phyloP scores from a whole-genome alignment of 768 basidiomycete species.

The Rickenella mellea region DNA sequence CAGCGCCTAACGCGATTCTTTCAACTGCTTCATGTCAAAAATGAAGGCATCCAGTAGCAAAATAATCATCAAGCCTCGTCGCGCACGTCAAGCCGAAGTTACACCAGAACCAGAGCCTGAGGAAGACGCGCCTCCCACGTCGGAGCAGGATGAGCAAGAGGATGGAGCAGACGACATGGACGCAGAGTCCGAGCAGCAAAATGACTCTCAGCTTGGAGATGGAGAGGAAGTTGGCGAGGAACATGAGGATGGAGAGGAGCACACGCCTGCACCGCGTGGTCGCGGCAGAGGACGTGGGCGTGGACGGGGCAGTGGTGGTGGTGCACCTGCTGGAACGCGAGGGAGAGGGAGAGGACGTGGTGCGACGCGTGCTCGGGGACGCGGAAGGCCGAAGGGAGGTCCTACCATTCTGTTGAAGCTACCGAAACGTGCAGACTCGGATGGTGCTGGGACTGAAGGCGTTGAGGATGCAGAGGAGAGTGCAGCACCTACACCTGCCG shows the following conservation, averaged over 20 bases:
- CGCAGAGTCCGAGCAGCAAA: conserved; percentile 11
- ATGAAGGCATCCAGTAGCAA: conserved; percentile 12
- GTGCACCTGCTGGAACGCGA: conserved; percentile 21
- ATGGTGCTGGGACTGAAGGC: conserved; percentile 29
- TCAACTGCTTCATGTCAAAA: too few relatives aligned
- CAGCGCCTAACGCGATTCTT: too few relatives aligned
- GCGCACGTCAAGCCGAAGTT: conserved; percentile 16
- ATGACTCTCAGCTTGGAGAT: conserved; percentile 18
- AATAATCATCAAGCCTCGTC: conserved; percentile 32
- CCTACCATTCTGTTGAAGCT: conserved; percentile 20
- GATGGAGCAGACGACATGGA: conserved; percentile 8
- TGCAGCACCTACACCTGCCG: conserved; percentile 13
- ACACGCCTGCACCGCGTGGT: conserved; percentile 19
- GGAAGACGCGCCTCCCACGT: conserved; percentile 17
- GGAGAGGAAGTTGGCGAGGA: conserved; percentile 23
- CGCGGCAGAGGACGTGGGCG: conserved; percentile 21
- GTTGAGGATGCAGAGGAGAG: conserved; percentile 19
- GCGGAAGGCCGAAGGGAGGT: conserved; percentile 31
- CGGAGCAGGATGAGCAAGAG: conserved; percentile 20
- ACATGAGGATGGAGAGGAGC: conserved; percentile 23
- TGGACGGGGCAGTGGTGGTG: conserved; percentile 13
- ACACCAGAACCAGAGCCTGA: conserved; percentile 10
- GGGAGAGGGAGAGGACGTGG: conserved; percentile 28
- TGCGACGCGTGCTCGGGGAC: conserved; percentile 19
- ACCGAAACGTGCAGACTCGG: conserved; percentile 25